phyloP scores from a whole-genome alignment of 306 rosid genomes.

The Lotus japonicus region DNA sequence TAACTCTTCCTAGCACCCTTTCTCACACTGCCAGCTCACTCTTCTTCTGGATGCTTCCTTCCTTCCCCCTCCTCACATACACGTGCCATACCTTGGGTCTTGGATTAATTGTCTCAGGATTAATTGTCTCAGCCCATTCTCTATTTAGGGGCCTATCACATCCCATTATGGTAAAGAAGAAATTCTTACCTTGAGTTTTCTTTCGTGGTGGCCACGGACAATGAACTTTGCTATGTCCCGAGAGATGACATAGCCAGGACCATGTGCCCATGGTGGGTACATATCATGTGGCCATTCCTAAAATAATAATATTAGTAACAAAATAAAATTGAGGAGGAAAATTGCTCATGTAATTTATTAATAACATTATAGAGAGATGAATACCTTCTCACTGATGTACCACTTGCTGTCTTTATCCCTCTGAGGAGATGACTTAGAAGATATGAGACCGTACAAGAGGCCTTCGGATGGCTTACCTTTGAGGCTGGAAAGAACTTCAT shows the following conservation, averaged over 20 bases:
- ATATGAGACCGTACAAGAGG: slow-evolving; percentile 73
- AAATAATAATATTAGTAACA: not conserved
- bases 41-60: no score
- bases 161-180: not conserved
- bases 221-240: slow-evolving; percentile 79
- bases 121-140: no score
- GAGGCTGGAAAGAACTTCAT: slow-evolving; percentile 75
- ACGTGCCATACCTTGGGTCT: no score
- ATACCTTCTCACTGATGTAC: slow-evolving; percentile 74
- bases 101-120: no score
- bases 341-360: not conserved
- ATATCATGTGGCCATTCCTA: slow-evolving; percentile 85
- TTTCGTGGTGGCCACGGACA: slow-evolving; percentile 54
- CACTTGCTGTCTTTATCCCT: slow-evolving; percentile 81
- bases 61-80: no score
- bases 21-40: no score
- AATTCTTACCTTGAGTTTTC: slow-evolving; percentile 59
- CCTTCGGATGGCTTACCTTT: slow-evolving; percentile 56
- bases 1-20: no score
- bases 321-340: not conserved
- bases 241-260: slow-evolving; percentile 88
- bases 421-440: slow-evolving; percentile 76
- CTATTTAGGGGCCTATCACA: no score
- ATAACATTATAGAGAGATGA: slow-evolving; percentile 2
- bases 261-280: slow-evolving; percentile 98